phyloP scores from a whole-genome alignment of 768 basidiomycete genomes.

The Mycena floridula region DNA sequence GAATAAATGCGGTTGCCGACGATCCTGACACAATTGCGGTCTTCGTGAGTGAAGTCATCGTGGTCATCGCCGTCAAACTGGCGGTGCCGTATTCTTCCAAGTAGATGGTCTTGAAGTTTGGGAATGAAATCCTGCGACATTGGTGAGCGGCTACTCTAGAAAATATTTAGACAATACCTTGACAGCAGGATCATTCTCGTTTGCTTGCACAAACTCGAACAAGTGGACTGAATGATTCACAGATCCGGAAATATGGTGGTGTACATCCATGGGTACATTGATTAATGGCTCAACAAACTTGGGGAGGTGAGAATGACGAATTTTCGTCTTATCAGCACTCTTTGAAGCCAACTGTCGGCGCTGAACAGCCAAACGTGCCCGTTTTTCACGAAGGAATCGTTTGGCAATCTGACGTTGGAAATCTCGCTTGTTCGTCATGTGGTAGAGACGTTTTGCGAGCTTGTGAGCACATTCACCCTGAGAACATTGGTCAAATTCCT shows the following conservation, averaged over 20 bases:
- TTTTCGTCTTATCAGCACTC: too few species aligned
- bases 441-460: neutral
- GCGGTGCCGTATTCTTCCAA: neutral
- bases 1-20: neutral
- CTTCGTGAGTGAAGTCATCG: neutral
- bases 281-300: neutral
- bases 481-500: neutral
- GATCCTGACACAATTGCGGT: neutral
- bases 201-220: neutral
- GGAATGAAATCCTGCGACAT: neutral
- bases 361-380: neutral
- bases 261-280: neutral
- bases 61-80: too few species aligned
- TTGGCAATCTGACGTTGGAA: neutral
- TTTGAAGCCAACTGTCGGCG: neutral
- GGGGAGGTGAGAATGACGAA: too few species aligned
- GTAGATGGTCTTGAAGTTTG: neutral
- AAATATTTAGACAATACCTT: neutral
- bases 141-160: too few species aligned
- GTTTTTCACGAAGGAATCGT: neutral
- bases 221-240: neutral
- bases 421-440: neutral
- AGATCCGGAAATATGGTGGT: neutral
- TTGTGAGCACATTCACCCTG: neutral
- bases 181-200: neutral